Base-by-base conservation (phyloP, 495 filamentous ascomycete species). In the Parachaetomium inaequale region DNA sequence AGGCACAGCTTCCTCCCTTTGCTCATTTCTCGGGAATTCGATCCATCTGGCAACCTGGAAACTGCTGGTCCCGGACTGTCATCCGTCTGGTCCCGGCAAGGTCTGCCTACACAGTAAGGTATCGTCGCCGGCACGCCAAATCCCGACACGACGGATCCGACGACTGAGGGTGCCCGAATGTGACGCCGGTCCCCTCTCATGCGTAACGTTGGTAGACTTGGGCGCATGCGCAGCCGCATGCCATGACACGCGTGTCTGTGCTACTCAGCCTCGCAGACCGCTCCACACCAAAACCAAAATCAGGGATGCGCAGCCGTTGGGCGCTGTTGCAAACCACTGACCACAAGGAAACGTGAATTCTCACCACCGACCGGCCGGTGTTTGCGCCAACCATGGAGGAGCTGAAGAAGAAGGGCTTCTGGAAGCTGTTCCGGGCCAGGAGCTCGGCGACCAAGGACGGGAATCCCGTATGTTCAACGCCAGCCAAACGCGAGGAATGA, bases 361-460 rank as follows among this genome's bases (percentile, higher is more conserved):
- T 3, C 15, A 58, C 29, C 26, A n/a, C 19, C 19, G 1, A 11
- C 26, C 8, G 46, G 46, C 32, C 28, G 23, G 32, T 36, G 7
- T 36, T 29, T 31, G 25, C 45, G 7, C 32, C 5, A 3, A 54
- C 3, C 7, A 61, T 61, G 58, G 58, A 40, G 4, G 62, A 64
- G 42, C 54, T 58, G 25, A 67, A 67, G 40, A 67, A 58, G 53
- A 67, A 67, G 53, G 49, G 57, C 53, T 64, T 67, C 40, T 64
- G 62, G 62, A 56, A 47, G 21, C 40, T 67, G 51, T 42, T 67
- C n/a, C 62, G 65, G 32, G 34, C 40, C 31, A 67, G 61, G 54
- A 67, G 65, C 58, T 42, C 62, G 21, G 65, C 65, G 14, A 58
- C 23, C 46, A 67, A 49, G 49, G 25, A 52, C 36, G 56, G 52